These are phyloP conservation scores for Metarhizium sp. DNA, from an alignment of 2,329 filamentous ascomycete species.

Conservation along the genomic window DNA sequence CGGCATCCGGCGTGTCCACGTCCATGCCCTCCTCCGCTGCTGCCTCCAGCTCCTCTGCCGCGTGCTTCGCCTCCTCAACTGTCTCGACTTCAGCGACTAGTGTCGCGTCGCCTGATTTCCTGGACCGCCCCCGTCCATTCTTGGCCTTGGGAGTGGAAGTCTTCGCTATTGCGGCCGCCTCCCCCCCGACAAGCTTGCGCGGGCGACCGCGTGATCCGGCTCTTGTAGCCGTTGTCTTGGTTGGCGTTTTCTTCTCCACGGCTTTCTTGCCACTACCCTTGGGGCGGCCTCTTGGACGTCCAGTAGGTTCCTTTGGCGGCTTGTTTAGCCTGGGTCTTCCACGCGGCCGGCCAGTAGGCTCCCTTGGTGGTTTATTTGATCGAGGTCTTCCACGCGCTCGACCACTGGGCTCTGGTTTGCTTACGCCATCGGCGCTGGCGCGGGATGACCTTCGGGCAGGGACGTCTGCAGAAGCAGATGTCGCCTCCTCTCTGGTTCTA, in stretches of 20 bases:
- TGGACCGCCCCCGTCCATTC: constrained; percentile 5
- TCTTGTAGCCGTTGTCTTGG: constrained; percentile 7
- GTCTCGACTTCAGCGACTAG: background rate
- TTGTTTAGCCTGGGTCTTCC: constrained; percentile 31
- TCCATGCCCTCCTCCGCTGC: background rate
- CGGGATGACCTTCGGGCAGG: constrained; percentile 15
- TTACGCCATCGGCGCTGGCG: constrained; percentile 29
- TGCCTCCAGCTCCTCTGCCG: background rate
- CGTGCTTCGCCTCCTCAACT: background rate
- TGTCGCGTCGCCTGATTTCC: background rate
- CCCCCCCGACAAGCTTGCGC: constrained; percentile 13
- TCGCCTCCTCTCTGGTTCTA: constrained; percentile 21
- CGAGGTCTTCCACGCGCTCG: constrained; percentile 35
- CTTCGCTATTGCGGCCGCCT: constrained; percentile 4
- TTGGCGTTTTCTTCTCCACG: constrained; percentile 6
- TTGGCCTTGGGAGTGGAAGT: background rate
- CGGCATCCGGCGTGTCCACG: background rate
- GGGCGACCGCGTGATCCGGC: constrained; percentile 20
- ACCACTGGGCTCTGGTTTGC: constrained; percentile 28
- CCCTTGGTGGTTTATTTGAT: constrained; percentile 21
- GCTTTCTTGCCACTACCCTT: constrained; percentile 28
- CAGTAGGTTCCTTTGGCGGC: constrained; percentile 25
- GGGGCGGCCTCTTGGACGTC: constrained; percentile 39
- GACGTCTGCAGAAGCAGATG: background rate
- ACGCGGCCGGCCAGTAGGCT: constrained; percentile 34